Conservation (phyloP, 1,284 basidiomycete species). For the Pulveroboletus sp. region DNA sequence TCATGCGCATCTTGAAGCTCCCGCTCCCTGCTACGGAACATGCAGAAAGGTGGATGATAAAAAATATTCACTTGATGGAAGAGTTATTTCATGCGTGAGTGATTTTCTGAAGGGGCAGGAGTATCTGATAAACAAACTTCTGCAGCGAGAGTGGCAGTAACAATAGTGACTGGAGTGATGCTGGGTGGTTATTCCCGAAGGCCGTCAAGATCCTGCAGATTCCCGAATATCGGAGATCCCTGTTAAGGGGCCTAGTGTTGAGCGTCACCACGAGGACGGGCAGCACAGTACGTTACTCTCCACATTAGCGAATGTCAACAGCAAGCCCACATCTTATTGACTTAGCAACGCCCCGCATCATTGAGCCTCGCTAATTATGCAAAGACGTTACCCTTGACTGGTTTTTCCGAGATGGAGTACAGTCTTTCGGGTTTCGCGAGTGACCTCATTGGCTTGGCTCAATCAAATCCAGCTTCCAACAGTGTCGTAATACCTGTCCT, state of each 20-base stretch:
- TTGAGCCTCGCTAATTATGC: constrained; percentile 61
- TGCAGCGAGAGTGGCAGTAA: constrained; percentile 40
- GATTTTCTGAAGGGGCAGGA: constrained; percentile 2
- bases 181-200: constrained; percentile 68
- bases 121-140: constrained; percentile 1
- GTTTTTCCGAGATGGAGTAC: constrained; percentile 38
- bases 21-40: constrained; percentile 45
- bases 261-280: constrained; percentile 81
- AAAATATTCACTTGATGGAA: constrained; percentile 47
- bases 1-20: constrained; percentile 52
- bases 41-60: constrained; percentile 51
- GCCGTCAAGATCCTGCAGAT: constrained; percentile 71
- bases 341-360: constrained; percentile 69
- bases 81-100: constrained; percentile 58
- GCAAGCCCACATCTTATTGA: constrained; percentile 13
- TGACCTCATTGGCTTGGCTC: constrained; percentile 57
- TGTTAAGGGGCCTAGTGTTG: constrained; percentile 74
- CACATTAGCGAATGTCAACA: constrained; percentile 8
- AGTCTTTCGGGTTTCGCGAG: constrained; percentile 50
- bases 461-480: constrained; percentile 61
- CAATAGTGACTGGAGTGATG: constrained; percentile 62
- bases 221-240: constrained; percentile 55
- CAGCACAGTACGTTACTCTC: constrained; percentile 63
- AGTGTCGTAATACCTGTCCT: constrained; percentile 75
- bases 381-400: constrained; percentile 48